phyloP scores from a whole-genome alignment of 352 stramenopile genomes.

The Phytophthora cryptogea region DNA sequence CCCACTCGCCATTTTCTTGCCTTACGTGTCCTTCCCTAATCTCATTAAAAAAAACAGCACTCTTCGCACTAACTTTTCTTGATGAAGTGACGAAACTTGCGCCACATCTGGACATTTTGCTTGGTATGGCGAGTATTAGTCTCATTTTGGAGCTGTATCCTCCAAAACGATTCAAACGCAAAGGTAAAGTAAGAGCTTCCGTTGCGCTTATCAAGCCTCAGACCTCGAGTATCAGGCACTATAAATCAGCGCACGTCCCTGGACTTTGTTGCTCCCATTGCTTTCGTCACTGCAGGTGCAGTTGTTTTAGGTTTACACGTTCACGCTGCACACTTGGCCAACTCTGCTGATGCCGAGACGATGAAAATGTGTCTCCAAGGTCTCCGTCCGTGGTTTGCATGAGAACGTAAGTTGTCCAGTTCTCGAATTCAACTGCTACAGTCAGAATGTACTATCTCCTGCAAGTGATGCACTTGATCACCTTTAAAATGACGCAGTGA shows the following conservation, averaged over 20 bases:
- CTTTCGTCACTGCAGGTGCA: slow-evolving; percentile 9
- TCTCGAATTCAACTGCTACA: slow-evolving; percentile 41
- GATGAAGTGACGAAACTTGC: slow-evolving; percentile 38
- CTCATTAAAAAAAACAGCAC: slow-evolving; percentile 47
- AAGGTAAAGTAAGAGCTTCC: neutral
- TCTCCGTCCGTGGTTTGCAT: slow-evolving; percentile 49
- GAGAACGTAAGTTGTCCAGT: slow-evolving; percentile 45
- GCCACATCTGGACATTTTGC: slow-evolving; percentile 45
- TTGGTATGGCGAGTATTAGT: slow-evolving; percentile 35
- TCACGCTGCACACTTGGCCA: slow-evolving; percentile 7
- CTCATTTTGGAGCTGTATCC: slow-evolving; percentile 30
- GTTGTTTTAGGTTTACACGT: slow-evolving; percentile 23
- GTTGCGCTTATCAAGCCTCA: neutral
- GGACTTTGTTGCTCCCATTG: slow-evolving; percentile 22
- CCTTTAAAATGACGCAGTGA: slow-evolving; percentile 33
- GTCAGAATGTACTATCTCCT: slow-evolving; percentile 12
- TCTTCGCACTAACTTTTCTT: slow-evolving; percentile 38
- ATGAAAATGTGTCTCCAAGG: slow-evolving; percentile 35
- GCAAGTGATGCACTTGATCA: slow-evolving; percentile 9
- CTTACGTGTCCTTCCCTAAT: slow-evolving; percentile 51
- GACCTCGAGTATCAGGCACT: neutral
- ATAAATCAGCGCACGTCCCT: neutral
- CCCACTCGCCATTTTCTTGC: too few relatives aligned
- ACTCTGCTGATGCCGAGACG: neutral
- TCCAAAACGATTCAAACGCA: slow-evolving; percentile 1